These are phyloP conservation scores for Austroboletus novae-zelandiae DNA, from an alignment of 1,284 basidiomycete species.

Conservation along the genomic window DNA sequence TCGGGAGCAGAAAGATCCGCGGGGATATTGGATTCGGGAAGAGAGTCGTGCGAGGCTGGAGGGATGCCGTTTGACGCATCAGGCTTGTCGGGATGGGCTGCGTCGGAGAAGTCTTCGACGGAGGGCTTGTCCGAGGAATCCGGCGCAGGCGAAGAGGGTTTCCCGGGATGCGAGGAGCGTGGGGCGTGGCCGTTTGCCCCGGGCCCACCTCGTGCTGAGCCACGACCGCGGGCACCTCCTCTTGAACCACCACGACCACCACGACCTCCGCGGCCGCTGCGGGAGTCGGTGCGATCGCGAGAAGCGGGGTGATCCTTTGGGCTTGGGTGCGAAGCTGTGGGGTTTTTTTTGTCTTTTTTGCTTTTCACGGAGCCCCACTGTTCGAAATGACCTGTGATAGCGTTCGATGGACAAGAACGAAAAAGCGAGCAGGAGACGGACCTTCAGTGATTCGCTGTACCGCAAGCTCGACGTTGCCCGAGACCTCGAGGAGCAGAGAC, in stretches of 20 bases:
- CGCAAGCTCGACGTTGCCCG: slow-evolving; percentile 73
- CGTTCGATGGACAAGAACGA: slow-evolving; percentile 8
- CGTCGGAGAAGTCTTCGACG: slow-evolving; percentile 21
- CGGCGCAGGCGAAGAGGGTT: slow-evolving; percentile 20
- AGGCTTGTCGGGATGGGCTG: slow-evolving; percentile 16
- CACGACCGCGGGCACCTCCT: slow-evolving; percentile 58
- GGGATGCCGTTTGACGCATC: slow-evolving; percentile 15
- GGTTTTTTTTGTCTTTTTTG: slow-evolving; percentile 82
- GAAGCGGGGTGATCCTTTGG: slow-evolving; percentile 47
- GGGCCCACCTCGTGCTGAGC: slow-evolving; percentile 46
- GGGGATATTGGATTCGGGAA: slow-evolving; percentile 5
- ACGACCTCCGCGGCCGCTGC: slow-evolving; percentile 62
- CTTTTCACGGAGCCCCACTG: slow-evolving; percentile 86
- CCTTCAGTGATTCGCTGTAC: slow-evolving; percentile 80
- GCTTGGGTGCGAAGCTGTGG: slow-evolving; percentile 28
- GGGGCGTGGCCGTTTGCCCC: slow-evolving; percentile 31
- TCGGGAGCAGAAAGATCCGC: slow-evolving; percentile 16
- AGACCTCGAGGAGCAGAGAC: slow-evolving; percentile 69
- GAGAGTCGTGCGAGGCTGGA: slow-evolving; percentile 13
- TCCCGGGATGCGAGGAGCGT: slow-evolving; percentile 24
- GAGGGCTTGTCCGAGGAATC: slow-evolving; percentile 18
- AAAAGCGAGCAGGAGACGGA: slow-evolving; percentile 31
- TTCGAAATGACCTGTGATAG: slow-evolving; percentile 62
- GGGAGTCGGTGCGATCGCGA: slow-evolving; percentile 54
- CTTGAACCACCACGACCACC: slow-evolving; percentile 61